A percentile compares a stretch with the other conserved stretches of the same genome.
These are phyloP conservation scores for Colletotrichum costaricense DNA, from an alignment of 2,329 filamentous ascomycete species.

Conservation along the genomic window DNA sequence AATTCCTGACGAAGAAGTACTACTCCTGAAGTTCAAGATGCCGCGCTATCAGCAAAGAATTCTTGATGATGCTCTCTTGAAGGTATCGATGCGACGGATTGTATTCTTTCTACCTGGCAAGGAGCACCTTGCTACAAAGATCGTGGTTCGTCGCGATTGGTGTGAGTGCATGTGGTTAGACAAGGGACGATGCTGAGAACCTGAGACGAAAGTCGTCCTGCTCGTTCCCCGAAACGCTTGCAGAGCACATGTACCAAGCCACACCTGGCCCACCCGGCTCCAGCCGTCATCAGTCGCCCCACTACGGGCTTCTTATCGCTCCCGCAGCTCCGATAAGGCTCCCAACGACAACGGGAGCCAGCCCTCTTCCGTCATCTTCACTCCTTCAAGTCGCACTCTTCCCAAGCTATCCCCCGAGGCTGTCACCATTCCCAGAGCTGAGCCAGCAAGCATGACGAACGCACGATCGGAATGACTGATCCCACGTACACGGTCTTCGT, in stretches of 20 bases:
- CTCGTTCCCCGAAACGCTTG: neutral
- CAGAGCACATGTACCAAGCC: too few relatives aligned
- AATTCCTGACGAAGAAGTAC: neutral
- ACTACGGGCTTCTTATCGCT: constrained; percentile 24
- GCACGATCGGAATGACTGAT: constrained; percentile 54
- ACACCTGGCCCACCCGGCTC: neutral
- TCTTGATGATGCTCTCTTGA: neutral
- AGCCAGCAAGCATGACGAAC: constrained; percentile 31
- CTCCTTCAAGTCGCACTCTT: neutral
- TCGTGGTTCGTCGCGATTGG: too few relatives aligned
- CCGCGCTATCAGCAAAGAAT: neutral
- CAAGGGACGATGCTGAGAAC: neutral
- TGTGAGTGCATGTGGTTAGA: neutral
- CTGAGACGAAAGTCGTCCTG: neutral
- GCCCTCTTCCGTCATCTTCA: constrained; percentile 29
- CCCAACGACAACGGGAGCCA: constrained; percentile 11
- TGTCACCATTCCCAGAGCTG: constrained; percentile 24
- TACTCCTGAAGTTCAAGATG: neutral
- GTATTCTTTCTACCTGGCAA: neutral
- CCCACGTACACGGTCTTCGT: constrained; percentile 82
- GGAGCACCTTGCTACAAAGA: neutral
- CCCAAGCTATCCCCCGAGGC: constrained; percentile 14
- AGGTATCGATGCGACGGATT: neutral
- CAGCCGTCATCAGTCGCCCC: constrained; percentile 9
- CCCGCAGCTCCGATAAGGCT: constrained; percentile 35